Evolutionary conservation across 208 protist genomes (phyloP).

Genomic region (Wallacemonas sp.): DNA sequence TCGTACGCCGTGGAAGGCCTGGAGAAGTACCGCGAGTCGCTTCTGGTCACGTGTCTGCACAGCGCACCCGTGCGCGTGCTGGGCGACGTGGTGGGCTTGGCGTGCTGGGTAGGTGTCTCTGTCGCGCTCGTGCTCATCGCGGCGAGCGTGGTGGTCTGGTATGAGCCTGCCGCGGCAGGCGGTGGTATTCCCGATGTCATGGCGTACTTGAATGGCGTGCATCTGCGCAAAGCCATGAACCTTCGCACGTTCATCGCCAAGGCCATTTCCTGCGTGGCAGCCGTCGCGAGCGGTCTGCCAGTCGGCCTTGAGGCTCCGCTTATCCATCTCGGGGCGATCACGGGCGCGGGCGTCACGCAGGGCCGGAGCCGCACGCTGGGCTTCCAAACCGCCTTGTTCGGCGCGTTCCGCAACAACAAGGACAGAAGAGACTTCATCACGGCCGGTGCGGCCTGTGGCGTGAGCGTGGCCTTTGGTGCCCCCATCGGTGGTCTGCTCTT

Average conservation of each 20-base stretch:
- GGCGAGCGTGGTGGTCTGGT: slow-evolving; percentile 71
- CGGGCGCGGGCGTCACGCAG: slow-evolving; percentile 92
- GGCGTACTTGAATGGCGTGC: slow-evolving; percentile 93
- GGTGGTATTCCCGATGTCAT: slow-evolving; percentile 92
- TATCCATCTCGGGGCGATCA: slow-evolving; percentile 95
- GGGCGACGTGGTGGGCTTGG: slow-evolving; percentile 36
- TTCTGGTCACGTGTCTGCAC: slow-evolving; percentile 44
- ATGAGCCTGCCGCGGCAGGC: slow-evolving; percentile 83
- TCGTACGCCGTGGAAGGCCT: slow-evolving; percentile 69
- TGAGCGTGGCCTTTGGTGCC: slow-evolving; percentile 95
- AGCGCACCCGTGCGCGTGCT: slow-evolving; percentile 14
- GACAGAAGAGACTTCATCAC: slow-evolving; percentile 95
- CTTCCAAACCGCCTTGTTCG: slow-evolving; percentile 75
- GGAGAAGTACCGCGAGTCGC: slow-evolving; percentile 47
- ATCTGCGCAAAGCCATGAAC: slow-evolving; percentile 88
- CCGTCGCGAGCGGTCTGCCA: slow-evolving; percentile 88
- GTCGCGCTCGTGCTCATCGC: slow-evolving; percentile 51
- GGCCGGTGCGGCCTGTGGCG: slow-evolving; percentile 92
- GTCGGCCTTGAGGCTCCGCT: slow-evolving; percentile 96
- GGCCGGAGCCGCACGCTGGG: slow-evolving; percentile 85
- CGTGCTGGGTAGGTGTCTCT: slow-evolving; percentile 53
- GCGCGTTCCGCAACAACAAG: slow-evolving; percentile 89
- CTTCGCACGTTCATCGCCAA: slow-evolving; percentile 87
- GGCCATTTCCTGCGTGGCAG: slow-evolving; percentile 81
- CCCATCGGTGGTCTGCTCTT: slow-evolving; percentile 96